phyloP scores from a whole-genome alignment of 2,329 filamentous ascomycete genomes.

The Alternaria burnsii region DNA sequence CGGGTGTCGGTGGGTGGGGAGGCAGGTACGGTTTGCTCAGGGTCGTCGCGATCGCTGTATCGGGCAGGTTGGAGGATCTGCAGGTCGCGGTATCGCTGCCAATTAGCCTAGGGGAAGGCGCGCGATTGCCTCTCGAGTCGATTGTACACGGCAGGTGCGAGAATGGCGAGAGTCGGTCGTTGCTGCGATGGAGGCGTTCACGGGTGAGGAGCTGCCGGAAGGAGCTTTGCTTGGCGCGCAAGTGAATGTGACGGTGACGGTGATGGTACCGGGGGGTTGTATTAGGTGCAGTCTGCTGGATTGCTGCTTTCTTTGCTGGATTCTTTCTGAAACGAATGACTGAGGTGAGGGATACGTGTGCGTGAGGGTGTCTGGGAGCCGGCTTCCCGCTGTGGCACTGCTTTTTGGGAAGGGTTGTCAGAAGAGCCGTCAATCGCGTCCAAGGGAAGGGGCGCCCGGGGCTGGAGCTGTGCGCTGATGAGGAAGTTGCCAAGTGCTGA shows the following conservation, averaged over 20 bases:
- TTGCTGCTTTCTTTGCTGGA: conserved; percentile 17
- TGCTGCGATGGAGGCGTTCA: conserved; percentile 26
- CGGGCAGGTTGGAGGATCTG: conserved; percentile 10
- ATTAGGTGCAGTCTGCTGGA: conserved; percentile 24
- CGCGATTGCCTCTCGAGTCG: conserved; percentile 4
- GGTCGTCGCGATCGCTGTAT: conserved; percentile 16
- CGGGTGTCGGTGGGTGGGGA: conserved; percentile 9
- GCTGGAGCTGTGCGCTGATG: conserved; percentile 21
- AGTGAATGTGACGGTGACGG: conserved; percentile 18
- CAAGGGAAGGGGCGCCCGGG: conserved; percentile 24
- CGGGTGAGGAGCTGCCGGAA: conserved; percentile 32
- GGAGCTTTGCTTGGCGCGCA: conserved; percentile 30
- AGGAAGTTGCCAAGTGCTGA: conserved; percentile 6
- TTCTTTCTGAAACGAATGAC: conserved; percentile 49
- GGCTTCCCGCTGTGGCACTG: conserved; percentile 25
- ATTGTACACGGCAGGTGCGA: conserved; percentile 1
- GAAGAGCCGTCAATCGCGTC: conserved; percentile 20
- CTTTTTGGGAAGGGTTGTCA: conserved; percentile 28
- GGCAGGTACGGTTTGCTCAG: conserved; percentile 15
- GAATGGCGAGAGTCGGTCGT: conserved; percentile 12
- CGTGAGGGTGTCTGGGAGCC: conserved; percentile 21
- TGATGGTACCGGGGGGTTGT: conserved; percentile 5
- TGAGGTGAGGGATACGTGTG: conserved; percentile 45
- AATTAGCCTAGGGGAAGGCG: conserved; percentile 7
- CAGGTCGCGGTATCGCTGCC: conserved; percentile 7